Evolutionary conservation across 495 filamentous ascomycete genomes (phyloP), one percentile per base, ranked within the genome.

Genomic region (Halenospora varia): DNA sequence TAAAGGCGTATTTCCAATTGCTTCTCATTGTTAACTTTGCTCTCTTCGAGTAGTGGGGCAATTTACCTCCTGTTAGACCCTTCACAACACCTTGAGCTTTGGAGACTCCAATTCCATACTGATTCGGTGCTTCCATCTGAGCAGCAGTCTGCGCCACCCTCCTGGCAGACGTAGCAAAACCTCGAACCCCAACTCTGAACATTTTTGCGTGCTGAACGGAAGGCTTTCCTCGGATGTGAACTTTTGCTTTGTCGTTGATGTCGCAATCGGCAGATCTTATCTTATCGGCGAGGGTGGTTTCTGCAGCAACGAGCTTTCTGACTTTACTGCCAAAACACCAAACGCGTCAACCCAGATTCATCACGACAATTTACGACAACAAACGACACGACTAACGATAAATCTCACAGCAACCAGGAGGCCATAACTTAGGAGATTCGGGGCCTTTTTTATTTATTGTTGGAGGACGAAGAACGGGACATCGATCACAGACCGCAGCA

Each of bases 1-100:
- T 25, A 98, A 78, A 0, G 94, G 95, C 0, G 94, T 98, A 73
- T 97, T 97, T 60, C 95, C 94, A 76, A 98, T 97, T 96, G 64
- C 61, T 57, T 15, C n/a, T 53, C 48, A 61, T 48, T 42, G 56
- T 11, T 3, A 41, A 22, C 39, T 55, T 57, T 47, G 52, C 35
- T 40, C 50, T 52, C 25, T 50, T 55, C 53, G 55, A 13, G n/a
- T n/a, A n/a, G n/a, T n/a, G 57, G 35, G 13, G 35, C 24, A n/a
- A 62, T 69, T 63, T 84, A 96, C 93, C 93, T 77, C 88, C 92
- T 53, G 89, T 85, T 50, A 98, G 77, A 10, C 94, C 93, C 66
- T 88, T 81, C 23, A 89, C 88, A 48, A 87, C 72, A 47, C 92
- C 88, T 71, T 98, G 94, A 23, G 88, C 90, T 69, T 85, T 85